Evolutionary conservation across 768 basidiomycete species (phyloP).

Genomic region (Auricularia sp.): DNA sequence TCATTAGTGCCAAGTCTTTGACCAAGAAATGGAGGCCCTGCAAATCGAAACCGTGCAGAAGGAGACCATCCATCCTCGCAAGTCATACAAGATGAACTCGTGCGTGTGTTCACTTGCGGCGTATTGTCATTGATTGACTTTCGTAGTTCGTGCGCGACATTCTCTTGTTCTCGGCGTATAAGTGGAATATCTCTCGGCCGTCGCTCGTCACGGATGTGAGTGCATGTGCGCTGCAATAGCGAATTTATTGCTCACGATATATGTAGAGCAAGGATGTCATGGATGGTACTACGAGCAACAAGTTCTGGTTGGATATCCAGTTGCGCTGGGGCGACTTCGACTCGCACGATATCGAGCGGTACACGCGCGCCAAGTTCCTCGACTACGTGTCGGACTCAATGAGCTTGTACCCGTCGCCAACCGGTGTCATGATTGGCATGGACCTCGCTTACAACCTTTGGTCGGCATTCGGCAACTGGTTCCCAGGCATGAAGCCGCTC

Average conservation of each 20-base stretch:
- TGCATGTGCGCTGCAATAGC: slow-evolving; percentile 4
- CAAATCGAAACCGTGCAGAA: slow-evolving; percentile 99
- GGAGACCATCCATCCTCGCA: slow-evolving; percentile 98
- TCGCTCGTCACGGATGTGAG: slow-evolving; percentile 88
- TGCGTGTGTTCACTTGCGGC: slow-evolving; percentile 3
- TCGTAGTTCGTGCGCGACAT: slow-evolving; percentile 85
- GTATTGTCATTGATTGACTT: neutral
- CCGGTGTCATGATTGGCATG: slow-evolving; percentile 98
- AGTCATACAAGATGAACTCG: slow-evolving; percentile 99
- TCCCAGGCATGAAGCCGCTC: slow-evolving; percentile 96
- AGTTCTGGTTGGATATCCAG: slow-evolving; percentile 97
- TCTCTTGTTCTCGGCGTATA: slow-evolving; percentile 89
- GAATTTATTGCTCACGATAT: slow-evolving; percentile 8
- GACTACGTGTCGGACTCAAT: slow-evolving; percentile 96
- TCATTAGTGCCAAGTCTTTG: slow-evolving; percentile 86
- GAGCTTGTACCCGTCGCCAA: slow-evolving; percentile 98
- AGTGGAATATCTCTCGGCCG: slow-evolving; percentile 97
- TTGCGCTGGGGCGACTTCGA: slow-evolving; percentile 98
- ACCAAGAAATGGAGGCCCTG: slow-evolving; percentile 94
- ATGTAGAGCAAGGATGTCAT: slow-evolving; percentile 80
- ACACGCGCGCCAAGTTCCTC: slow-evolving; percentile 97
- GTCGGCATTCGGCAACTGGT: slow-evolving; percentile 99
- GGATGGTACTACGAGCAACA: slow-evolving; percentile 96
- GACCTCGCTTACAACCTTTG: slow-evolving; percentile 97
- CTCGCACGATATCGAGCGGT: slow-evolving; percentile 96